phyloP scores from a whole-genome alignment of 2,329 filamentous ascomycete species.

The Ilyonectria mors-panacis region DNA sequence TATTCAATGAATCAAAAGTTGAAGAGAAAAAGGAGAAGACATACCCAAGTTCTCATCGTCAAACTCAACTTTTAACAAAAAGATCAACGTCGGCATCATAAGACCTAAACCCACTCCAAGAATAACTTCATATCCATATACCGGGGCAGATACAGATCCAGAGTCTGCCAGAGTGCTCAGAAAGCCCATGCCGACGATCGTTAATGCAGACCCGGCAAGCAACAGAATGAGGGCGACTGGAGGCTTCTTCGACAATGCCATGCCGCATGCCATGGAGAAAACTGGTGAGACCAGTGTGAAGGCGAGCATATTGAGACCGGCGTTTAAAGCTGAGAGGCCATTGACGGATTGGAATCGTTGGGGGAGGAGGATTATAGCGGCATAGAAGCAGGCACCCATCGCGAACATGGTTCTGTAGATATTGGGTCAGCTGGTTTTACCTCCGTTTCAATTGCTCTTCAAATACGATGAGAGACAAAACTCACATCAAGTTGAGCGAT shows the following conservation, averaged over 20 bases:
- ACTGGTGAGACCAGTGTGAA: conserved; percentile 16
- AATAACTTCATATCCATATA: conserved; percentile 8
- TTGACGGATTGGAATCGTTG: conserved; percentile 23
- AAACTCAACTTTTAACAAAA: conserved; percentile 13
- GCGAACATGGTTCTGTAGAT: background rate
- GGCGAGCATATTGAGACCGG: conserved; percentile 10
- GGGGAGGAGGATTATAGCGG: conserved; percentile 17
- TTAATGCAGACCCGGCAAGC: background rate
- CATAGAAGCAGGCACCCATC: conserved; percentile 18
- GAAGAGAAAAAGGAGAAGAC: background rate
- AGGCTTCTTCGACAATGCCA: conserved; percentile 11
- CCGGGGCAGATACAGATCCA: background rate
- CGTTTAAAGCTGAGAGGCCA: conserved; percentile 6
- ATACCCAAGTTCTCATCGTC: conserved; percentile 12
- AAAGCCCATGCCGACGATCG: conserved; percentile 10
- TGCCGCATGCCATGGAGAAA: conserved; percentile 8
- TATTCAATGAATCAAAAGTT: background rate
- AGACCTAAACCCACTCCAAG: conserved; percentile 12
- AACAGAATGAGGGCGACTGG: conserved; percentile 2
- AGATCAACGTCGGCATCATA: conserved; percentile 16
- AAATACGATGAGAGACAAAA: background rate
- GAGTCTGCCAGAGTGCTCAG: conserved; percentile 1
- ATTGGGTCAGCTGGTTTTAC: background rate
- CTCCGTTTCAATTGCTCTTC: background rate
- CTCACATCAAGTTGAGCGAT: background rate